phyloP scores from a whole-genome alignment of 495 filamentous ascomycete genomes.

The Aspergillus biplanus region DNA sequence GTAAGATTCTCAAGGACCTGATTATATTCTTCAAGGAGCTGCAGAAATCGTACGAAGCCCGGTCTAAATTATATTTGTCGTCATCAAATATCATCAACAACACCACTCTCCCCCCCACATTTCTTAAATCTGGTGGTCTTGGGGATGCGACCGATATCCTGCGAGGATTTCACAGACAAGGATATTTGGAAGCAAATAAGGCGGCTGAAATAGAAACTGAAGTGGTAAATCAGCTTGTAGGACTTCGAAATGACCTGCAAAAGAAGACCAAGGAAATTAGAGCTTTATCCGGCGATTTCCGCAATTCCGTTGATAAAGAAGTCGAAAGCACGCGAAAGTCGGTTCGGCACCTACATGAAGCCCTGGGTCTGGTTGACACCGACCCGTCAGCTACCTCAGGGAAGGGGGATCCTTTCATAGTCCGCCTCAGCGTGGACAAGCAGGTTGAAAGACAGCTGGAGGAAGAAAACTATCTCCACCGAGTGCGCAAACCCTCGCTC shows the following conservation, averaged over 20 bases:
- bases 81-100: constrained; percentile 84
- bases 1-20: constrained; percentile 91
- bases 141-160: constrained; percentile 84
- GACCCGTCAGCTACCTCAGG: constrained; percentile 76
- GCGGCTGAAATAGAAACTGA: constrained; percentile 88
- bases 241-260: constrained; percentile 81
- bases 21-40: constrained; percentile 95
- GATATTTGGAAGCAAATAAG: constrained; percentile 83
- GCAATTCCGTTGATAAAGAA: constrained; percentile 70
- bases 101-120: constrained; percentile 68
- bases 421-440: constrained; percentile 80
- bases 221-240: constrained; percentile 83
- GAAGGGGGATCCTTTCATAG: constrained; percentile 88
- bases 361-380: constrained; percentile 73
- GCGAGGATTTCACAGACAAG: constrained; percentile 78
- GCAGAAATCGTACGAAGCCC: constrained; percentile 85
- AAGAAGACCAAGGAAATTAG: constrained; percentile 99
- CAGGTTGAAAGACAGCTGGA: constrained; percentile 92
- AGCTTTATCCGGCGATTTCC: constrained; percentile 87
- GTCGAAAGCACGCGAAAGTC: constrained; percentile 61
- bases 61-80: constrained; percentile 79
- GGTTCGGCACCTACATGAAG: constrained; percentile 78
- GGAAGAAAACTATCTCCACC: constrained; percentile 95
- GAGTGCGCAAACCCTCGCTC: constrained; percentile 57
- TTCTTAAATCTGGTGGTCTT: constrained; percentile 78